Base-by-base conservation (phyloP, 805 yeast species). In the Candida gorgasii region DNA sequence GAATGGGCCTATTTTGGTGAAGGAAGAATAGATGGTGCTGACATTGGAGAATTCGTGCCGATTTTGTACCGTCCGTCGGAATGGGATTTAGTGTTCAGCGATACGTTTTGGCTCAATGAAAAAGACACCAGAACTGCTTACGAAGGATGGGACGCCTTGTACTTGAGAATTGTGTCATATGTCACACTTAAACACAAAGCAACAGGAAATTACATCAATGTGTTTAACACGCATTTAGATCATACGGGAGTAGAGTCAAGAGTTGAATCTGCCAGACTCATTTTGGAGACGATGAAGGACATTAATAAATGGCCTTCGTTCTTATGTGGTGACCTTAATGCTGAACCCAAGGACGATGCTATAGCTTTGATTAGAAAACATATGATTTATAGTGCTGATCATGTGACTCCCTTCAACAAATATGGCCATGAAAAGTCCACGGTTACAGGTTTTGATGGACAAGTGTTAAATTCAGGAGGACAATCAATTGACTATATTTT, bases 141-240 rank as follows among this genome's bases (percentile, higher is more conserved):
- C 38, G 50, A 53, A 26, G 72, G 72, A 1, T 67, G 72, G 72
- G 72, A 67, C 42, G 69, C 72, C 0, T 60, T 56, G 3, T 53
- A 66, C 40, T 58, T 60, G 33, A 45, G 71, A 19, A 63, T 66
- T 16, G 61, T 60, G 8, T 56, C 67, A 8, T 59, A 55, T 54
- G 68, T 62, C 13, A 53, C 65, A 5, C 51, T 67, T 29, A 56
- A 51, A 39, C 58, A 54, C 40, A 54, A 46, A 42, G 58, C 59
- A 3, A 64, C 69, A 3, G 43, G 49, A 1, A 46, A 54, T 26
- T 48, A 49, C 36, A 47, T 67, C 34, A 66, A 65, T 43, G 57
- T 67, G 12, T 55, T 64, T 50, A 60, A 69, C 39, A 71, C 67
- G 47, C 61, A 77, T 54, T 62, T 67, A 39, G 73, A 67, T 48